Evolutionary conservation across 2,329 filamentous ascomycete species (phyloP).

Genomic region (Curvularia spicifera): DNA sequence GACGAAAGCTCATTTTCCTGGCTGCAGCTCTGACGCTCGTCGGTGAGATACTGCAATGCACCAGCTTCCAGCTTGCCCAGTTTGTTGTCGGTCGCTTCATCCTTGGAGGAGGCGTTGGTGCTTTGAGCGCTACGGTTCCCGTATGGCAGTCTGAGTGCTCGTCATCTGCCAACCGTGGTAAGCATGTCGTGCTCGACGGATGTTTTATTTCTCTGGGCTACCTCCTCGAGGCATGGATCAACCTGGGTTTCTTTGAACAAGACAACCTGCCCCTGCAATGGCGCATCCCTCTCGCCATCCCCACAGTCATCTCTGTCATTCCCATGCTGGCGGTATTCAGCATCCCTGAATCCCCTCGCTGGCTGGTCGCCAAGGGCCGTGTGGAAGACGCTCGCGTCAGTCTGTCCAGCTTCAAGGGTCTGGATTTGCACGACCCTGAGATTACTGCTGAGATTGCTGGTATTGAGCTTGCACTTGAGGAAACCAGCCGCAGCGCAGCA

Average conservation of each 20-base stretch:
- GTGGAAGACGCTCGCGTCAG: constrained; percentile 66
- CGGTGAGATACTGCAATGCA: constrained; percentile 54
- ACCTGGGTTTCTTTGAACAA: constrained; percentile 63
- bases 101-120: constrained; percentile 54
- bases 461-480: constrained; percentile 57
- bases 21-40: constrained; percentile 52
- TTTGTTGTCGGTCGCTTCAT: constrained; percentile 56
- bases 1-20: constrained; percentile 54
- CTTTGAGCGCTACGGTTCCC: constrained; percentile 54
- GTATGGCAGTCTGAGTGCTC: constrained; percentile 56
- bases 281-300: constrained; percentile 72
- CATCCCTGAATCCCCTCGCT: constrained; percentile 74
- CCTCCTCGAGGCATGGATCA: constrained; percentile 57
- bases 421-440: constrained; percentile 54
- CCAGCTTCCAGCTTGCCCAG: constrained; percentile 55
- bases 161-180: constrained; percentile 48
- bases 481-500: constrained; percentile 63
- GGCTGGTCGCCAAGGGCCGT: constrained; percentile 70
- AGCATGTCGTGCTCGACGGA: constrained; percentile 53
- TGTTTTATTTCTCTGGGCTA: constrained; percentile 57
- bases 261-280: constrained; percentile 66
- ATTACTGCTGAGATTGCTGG: constrained; percentile 70
- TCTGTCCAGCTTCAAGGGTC: constrained; percentile 52
- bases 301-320: constrained; percentile 62
- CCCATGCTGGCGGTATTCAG: constrained; percentile 66